phyloP scores from a whole-genome alignment of 768 basidiomycete genomes.

The Leccinellum albellum region DNA sequence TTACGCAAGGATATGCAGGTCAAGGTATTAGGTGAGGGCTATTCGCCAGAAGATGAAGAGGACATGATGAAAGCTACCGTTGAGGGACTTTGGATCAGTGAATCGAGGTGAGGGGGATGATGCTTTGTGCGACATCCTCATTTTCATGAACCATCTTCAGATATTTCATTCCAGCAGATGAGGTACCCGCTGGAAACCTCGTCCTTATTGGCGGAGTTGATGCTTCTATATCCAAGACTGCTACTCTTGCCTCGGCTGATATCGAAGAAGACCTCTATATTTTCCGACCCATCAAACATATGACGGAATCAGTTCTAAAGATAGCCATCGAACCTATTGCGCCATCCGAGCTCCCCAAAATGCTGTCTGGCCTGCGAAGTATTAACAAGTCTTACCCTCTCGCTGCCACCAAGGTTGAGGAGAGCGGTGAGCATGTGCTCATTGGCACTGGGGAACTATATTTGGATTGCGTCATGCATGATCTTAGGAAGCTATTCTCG shows the following conservation, averaged over 20 bases:
- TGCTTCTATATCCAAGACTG: conserved; percentile 91
- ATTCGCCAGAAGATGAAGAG: conserved; percentile 98
- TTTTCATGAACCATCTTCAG: conserved; percentile 37
- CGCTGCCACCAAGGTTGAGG: conserved; percentile 92
- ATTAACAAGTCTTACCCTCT: conserved; percentile 98
- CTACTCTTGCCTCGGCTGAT: conserved; percentile 72
- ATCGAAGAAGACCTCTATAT: conserved; percentile 88
- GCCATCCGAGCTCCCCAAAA: conserved; percentile 97
- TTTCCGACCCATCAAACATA: conserved; percentile 94
- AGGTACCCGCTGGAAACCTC: conserved; percentile 87
- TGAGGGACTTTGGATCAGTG: conserved; percentile 87
- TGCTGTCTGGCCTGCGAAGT: conserved; percentile 94
- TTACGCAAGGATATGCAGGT: conserved; percentile 76
- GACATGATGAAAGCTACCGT: conserved; percentile 87
- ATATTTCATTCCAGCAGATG: conserved; percentile 87
- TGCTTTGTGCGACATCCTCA: neutral
- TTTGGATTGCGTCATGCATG: conserved; percentile 95
- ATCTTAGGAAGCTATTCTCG: conserved; percentile 84
- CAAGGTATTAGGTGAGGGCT: conserved; percentile 97
- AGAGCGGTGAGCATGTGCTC: conserved; percentile 95
- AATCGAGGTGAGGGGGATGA: conserved; percentile 64
- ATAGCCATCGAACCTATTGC: conserved; percentile 97
- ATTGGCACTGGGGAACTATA: conserved; percentile 97
- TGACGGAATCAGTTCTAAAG: conserved; percentile 95
- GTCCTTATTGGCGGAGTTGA: conserved; percentile 92